phyloP scores from a whole-genome alignment of 345 rosid genomes.

The Pistacia integerrima region DNA sequence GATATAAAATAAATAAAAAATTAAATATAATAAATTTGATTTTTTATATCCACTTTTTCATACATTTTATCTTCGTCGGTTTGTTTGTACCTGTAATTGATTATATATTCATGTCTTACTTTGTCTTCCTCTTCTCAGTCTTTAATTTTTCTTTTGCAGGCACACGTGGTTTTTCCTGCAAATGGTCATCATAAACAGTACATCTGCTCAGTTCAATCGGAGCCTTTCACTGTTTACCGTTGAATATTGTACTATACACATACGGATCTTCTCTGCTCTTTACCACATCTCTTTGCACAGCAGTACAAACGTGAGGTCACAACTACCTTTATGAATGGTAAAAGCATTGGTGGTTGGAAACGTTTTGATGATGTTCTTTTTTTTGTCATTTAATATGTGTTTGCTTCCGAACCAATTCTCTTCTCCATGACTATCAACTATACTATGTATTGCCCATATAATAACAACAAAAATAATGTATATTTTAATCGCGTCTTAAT shows the following conservation, averaged over 20 bases:
- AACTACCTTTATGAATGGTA: neutral
- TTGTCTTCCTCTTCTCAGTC: slow-evolving; percentile 1
- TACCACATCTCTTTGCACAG: neutral
- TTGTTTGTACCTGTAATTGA: no score
- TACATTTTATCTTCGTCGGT: no score
- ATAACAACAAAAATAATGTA: no score
- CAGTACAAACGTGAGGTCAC: neutral
- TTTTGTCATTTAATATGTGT: no score
- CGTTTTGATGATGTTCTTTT: neutral
- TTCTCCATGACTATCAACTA: no score
- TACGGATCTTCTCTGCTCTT: slow-evolving; percentile 11
- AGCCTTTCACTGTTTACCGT: slow-evolving; percentile 46
- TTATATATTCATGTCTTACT: neutral
- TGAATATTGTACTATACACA: slow-evolving; percentile 37
- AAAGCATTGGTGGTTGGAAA: neutral
- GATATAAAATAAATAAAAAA: no score
- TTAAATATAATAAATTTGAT: no score
- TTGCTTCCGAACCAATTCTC: no score
- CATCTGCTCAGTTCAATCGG: slow-evolving; percentile 19
- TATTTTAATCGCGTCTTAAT: no score
- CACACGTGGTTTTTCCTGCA: slow-evolving; percentile 44
- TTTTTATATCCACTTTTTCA: no score
- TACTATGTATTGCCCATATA: no score
- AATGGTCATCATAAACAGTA: slow-evolving; percentile 34
- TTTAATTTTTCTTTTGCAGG: neutral